Evolutionary conservation across 2,329 filamentous ascomycete genomes (phyloP).

Genomic region (Fusarium ramigenum): DNA sequence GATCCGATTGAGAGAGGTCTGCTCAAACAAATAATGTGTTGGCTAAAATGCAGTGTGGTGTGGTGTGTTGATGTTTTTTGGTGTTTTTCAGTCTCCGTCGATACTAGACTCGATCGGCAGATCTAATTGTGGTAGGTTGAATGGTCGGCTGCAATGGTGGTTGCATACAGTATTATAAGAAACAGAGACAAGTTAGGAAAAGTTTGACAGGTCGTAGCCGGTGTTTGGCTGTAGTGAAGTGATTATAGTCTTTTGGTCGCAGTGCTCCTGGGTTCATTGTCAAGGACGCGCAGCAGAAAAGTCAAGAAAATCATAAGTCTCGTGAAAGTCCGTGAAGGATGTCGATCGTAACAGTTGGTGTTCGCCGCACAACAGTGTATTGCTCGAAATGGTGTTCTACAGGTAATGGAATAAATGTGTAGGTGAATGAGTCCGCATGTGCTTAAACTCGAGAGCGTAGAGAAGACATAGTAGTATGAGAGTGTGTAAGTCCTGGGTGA

Average conservation of each 20-base stretch:
- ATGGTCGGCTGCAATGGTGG: conserved; percentile 3
- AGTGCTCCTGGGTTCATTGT: conserved; percentile 26
- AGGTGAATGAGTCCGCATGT: conserved; percentile 3
- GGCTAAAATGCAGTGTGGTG: conserved; percentile 19
- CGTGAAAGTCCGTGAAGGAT: conserved; percentile 45
- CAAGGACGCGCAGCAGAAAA: conserved; percentile 22
- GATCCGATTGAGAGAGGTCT: conserved; percentile 25
- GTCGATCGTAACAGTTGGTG: conserved; percentile 39
- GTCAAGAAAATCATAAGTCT: conserved; percentile 45
- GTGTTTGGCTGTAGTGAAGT: conserved; percentile 27
- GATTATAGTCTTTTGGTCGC: conserved; percentile 38
- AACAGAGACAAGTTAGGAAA: conserved; percentile 23
- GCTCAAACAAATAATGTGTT: conserved; percentile 26
- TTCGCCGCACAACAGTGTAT: conserved; percentile 19
- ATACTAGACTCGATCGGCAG: conserved; percentile 13
- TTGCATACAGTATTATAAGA: conserved; percentile 27
- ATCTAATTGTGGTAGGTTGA: conserved; percentile 15
- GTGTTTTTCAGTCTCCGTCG: conserved; percentile 24
- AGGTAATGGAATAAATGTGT: conserved; percentile 1
- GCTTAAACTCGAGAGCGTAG: conserved; percentile 49
- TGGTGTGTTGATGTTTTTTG: conserved; percentile 27
- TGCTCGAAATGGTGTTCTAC: conserved; percentile 8
- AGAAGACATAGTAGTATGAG: conserved; percentile 49
- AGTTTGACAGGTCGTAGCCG: conserved; percentile 38
- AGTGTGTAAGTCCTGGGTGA: conserved; percentile 48